Evolutionary conservation across 805 yeast species (phyloP), one percentile per base, ranked within the genome.

Genomic region (Middelhovenomyces tepae): DNA sequence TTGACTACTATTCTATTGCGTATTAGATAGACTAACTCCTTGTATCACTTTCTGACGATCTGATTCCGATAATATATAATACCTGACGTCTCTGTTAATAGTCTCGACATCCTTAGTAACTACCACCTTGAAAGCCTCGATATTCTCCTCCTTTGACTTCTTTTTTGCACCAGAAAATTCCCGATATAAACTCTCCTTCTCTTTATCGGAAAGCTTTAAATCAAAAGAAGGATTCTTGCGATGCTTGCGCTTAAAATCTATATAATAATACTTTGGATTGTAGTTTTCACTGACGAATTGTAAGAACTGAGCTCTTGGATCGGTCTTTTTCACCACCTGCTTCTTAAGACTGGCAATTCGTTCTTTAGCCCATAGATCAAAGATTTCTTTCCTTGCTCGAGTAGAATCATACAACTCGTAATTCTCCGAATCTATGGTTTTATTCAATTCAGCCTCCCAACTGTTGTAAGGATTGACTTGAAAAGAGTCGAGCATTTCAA

Each of bases 381-480:
- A 75, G 1, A 63, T 43, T 1, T 47, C 55, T 31, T 54, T 56
- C 22, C 76, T 51, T 6, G 46, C 45, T 13, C 48, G 40, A 25
- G 62, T 58, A 16, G 56, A 46, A 5, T 54, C 53, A 13, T 70
- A 37, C 1, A 38, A 34, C 16, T 55, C 49, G 44, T 60, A 73
- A 8, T 61, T 41, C 4, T 65, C 62, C 38, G 73, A 73, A n/a
- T 54, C 39, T 1, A 60, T 52, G 1, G 74, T 41, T 31, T 57
- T 58, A 8, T 48, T 43, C 7, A 64, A 51, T 46, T 71, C 75
- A 1, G 50, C 39, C 4, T 64, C 64, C 78, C 78, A 75, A 0
- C 66, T 44, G 2, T 65, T 55, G 36, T 48, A 67, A 0, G 75
- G 72, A 42, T 72, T 62, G 7, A 68, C 38, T 0, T 49, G 17